Base-by-base conservation (phyloP, 2,329 filamentous ascomycete species). In the Ramichloridium luteum region DNA sequence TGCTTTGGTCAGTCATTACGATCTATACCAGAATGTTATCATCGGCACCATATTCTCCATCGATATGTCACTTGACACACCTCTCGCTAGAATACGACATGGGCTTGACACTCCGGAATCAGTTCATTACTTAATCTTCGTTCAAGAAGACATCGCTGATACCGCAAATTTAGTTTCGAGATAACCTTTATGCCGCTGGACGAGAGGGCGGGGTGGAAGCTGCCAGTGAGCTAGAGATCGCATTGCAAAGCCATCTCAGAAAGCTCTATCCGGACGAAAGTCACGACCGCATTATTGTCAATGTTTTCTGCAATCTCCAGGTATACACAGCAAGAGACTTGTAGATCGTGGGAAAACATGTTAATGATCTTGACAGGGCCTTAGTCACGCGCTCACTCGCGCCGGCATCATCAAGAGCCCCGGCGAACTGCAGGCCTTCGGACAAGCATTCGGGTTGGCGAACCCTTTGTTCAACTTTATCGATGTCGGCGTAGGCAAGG, bases 391-490 rank as follows among this genome's bases (percentile, higher is more conserved):
- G 8, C 20, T 23, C 8, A 8, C n/a, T 8, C 8, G 51, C 13
- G 51, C 58, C 15, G 56, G 56, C 6, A 51, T 65, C 32, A 53
- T 65, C 35, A 53, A 47, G 17, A 51, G 48, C 27, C 50, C 54
- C 4, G 46, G 48, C 16, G 59, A 64, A 27, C 45, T 65, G 14
- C 49, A 55, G 12, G 45, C 45, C 4, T 67, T 67, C 41, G 57
- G 56, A 5, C 56, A 61, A 28, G 49, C 52, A 17, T 67, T 64
- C 45, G 60, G 50, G 32, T 50, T 57, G 30, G 57, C 61, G 27
- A 59, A 64, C 35, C 51, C 59, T 13, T 49, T 64, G 4, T 63
- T 64, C 55, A 60, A 50, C 53, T 58, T 64, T 50, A 53, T 65
- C 33, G 62, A 65, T 40, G 61, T 65, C 17, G 62, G 62, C 13